Percentiles rank a stretch among this genome's conserved stretches.
Conservation (phyloP, 257 asterid species). For the Solanum infundibuliforme region DNA sequence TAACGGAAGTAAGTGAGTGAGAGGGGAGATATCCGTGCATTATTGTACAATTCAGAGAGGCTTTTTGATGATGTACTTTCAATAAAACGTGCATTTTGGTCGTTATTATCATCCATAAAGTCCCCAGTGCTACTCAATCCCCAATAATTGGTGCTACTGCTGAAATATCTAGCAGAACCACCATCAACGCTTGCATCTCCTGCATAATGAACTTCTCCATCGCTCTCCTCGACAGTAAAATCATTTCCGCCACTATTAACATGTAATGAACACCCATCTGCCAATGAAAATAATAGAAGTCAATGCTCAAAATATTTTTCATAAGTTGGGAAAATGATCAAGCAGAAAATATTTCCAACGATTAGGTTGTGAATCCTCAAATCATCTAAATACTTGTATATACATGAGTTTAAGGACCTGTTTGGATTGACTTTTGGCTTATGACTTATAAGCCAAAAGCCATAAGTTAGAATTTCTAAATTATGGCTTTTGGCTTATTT, state of each 20-base stretch:
- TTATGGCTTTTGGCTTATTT: not conserved
- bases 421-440: not conserved
- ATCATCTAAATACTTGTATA: not conserved
- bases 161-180: constrained; percentile 43
- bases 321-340: not conserved
- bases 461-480: not conserved
- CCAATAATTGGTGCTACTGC: constrained; percentile 32
- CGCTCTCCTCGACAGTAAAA: constrained; percentile 28
- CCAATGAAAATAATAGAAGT: constrained; percentile 1
- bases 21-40: constrained; percentile 75
- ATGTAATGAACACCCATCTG: constrained; percentile 74
- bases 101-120: constrained; percentile 58
- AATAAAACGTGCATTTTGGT: constrained; percentile 42
- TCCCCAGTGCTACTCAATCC: constrained; percentile 86
- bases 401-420: not conserved
- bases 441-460: not conserved
- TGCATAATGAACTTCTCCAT: constrained; percentile 35
- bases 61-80: constrained; percentile 14
- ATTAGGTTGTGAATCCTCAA: not conserved
- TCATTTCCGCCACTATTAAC: constrained; percentile 76
- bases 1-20: constrained; percentile 67
- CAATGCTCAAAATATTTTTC: not conserved
- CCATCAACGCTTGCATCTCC: constrained; percentile 58
- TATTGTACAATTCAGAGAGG: constrained; percentile 49
- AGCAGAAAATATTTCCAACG: not conserved